Conservation (phyloP, 2,329 filamentous ascomycete genomes). For the Aspergillus caelatus region DNA sequence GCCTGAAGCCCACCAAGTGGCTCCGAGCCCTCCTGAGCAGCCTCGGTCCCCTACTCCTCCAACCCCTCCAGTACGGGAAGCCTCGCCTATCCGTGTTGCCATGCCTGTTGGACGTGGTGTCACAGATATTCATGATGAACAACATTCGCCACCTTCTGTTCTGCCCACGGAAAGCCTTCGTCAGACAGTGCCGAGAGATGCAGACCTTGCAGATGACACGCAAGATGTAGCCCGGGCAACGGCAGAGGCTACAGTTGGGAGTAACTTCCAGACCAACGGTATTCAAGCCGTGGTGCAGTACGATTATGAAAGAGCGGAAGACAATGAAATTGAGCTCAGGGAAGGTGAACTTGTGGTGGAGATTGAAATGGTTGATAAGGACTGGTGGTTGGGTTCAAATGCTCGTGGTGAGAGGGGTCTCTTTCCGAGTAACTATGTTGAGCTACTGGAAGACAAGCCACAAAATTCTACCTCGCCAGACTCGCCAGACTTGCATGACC, state of each 20-base stretch:
- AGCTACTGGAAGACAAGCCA: constrained; percentile 69
- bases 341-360: constrained; percentile 88
- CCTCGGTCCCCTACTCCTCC: constrained; percentile 55
- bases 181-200: constrained; percentile 63
- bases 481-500: constrained; percentile 33
- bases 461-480: constrained; percentile 27
- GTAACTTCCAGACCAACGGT: constrained; percentile 57
- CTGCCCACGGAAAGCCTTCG: constrained; percentile 68
- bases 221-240: constrained; percentile 65
- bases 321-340: constrained; percentile 89
- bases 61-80: constrained; percentile 54
- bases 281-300: constrained; percentile 81
- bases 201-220: constrained; percentile 64
- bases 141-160: constrained; percentile 40
- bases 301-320: constrained; percentile 96
- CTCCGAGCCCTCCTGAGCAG: constrained; percentile 45
- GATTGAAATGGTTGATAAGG: constrained; percentile 96
- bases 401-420: constrained; percentile 79
- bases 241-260: constrained; percentile 57
- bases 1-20: constrained; percentile 34
- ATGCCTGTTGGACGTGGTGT: constrained; percentile 75
- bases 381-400: constrained; percentile 99
- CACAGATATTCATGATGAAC: constrained; percentile 46
- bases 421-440: constrained; percentile 97
- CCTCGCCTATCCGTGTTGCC: constrained; percentile 81